These are phyloP conservation scores for Xylaria flabelliformis DNA, from an alignment of 495 filamentous ascomycete species.

Conservation along the genomic window DNA sequence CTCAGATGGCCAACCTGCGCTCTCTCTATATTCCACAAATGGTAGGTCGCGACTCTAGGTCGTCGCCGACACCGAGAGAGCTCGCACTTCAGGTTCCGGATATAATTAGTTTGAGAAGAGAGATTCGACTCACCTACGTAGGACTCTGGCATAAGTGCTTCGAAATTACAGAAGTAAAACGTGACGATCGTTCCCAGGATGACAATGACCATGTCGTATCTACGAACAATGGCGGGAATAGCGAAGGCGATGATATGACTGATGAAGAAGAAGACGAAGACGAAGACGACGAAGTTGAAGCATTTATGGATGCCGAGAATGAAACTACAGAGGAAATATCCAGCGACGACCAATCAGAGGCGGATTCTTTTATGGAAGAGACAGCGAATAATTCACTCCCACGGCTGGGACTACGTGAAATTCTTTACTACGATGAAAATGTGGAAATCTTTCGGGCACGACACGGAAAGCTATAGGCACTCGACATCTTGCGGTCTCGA, in stretches of 20 bases:
- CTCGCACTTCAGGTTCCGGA: constrained; percentile 85
- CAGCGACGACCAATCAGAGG: constrained; percentile 64
- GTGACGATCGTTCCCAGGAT: constrained; percentile 47
- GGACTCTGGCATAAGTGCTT: constrained; percentile 86
- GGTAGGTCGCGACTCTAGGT: constrained; percentile 46
- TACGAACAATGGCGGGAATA: constrained; percentile 50
- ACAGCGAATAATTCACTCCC: constrained; percentile 54
- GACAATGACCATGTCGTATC: constrained; percentile 42
- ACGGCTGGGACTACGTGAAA: constrained; percentile 76
- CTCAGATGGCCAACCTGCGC: constrained; percentile 74
- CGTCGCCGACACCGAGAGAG: constrained; percentile 68
- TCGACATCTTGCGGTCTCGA: constrained; percentile 13
- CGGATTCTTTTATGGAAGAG: constrained; percentile 56
- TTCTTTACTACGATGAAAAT: constrained; percentile 89
- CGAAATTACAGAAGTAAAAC: constrained; percentile 77
- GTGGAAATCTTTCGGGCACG: constrained; percentile 83
- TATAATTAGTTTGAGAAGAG: constrained; percentile 83
- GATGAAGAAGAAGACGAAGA: constrained; percentile 64
- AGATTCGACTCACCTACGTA: constrained; percentile 82
- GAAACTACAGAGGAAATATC: constrained; percentile 51
- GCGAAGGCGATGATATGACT: constrained; percentile 55
- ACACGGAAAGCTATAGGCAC: constrained; percentile 68
- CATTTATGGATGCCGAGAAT: constrained; percentile 28
- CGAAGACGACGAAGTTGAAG: constrained; percentile 60
- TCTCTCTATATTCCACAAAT: constrained; percentile 82